These are phyloP conservation scores for Monosporozyma aerobia DNA, from an alignment of 805 yeast genomes.

Conservation along the genomic window DNA sequence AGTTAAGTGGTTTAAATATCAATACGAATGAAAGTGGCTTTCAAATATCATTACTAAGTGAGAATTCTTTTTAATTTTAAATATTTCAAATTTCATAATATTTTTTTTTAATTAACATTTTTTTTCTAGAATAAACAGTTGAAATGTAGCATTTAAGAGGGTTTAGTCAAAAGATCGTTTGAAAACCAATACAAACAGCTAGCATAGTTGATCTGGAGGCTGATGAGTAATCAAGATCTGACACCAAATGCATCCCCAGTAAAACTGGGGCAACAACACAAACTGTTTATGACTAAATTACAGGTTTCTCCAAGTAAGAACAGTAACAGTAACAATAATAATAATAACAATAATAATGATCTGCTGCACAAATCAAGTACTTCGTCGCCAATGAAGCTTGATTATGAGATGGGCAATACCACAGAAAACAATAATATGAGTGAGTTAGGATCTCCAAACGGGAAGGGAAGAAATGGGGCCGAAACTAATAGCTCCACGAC, in stretches of 20 bases:
- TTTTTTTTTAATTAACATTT: not conserved
- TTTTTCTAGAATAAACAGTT: not conserved
- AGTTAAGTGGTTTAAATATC: not conserved
- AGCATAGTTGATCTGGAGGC: not conserved
- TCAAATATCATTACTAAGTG: not conserved
- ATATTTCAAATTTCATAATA: not conserved
- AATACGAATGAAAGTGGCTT: not conserved
- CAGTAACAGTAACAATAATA: not conserved
- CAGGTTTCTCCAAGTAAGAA: slow-evolving; percentile 14
- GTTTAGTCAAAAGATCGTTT: not conserved
- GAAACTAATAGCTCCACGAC: not conserved
- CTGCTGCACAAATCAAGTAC: not conserved
- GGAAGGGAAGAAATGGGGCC: not conserved
- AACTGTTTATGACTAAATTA: slow-evolving; percentile 20
- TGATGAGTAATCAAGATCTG: not conserved
- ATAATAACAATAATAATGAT: not conserved
- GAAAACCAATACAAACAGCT: not conserved
- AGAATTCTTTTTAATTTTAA: not conserved
- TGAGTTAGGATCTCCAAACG: not conserved
- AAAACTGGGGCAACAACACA: not conserved
- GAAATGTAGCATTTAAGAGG: too few species aligned
- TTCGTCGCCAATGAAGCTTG: not conserved
- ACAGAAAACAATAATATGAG: not conserved
- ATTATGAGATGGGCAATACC: not conserved
- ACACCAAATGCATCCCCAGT: not conserved